Evolutionary conservation across 495 filamentous ascomycete genomes (phyloP).

Genomic region (Daldinia childiae): DNA sequence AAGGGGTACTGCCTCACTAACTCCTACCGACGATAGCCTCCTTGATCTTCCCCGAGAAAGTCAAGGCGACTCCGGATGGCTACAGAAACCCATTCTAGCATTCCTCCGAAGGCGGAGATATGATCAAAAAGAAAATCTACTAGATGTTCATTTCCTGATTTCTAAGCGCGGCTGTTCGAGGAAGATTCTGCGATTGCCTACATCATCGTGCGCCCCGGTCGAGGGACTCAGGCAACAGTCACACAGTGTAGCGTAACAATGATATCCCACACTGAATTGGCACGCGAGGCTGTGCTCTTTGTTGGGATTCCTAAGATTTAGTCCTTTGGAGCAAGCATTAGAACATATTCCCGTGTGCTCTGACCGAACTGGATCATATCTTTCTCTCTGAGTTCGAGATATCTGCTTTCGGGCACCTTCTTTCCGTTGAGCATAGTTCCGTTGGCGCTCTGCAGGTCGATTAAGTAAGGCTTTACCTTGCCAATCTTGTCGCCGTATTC

Average conservation of each 20-base stretch:
- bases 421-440: constrained; percentile 86
- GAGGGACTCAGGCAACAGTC: constrained; percentile 10
- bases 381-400: constrained; percentile 85
- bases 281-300: constrained; percentile 18
- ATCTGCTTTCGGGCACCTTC: constrained; percentile 74
- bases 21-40: constrained; percentile 45
- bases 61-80: constrained; percentile 10
- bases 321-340: constrained; percentile 71
- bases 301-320: constrained; percentile 38
- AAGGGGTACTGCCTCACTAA: constrained; percentile 38
- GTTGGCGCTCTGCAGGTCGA: constrained; percentile 94
- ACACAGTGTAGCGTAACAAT: constrained; percentile 25
- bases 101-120: constrained; percentile 5
- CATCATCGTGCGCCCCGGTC: constrained; percentile 7
- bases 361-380: constrained; percentile 89
- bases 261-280: constrained; percentile 1
- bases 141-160: not conserved
- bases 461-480: constrained; percentile 86
- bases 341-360: constrained; percentile 86
- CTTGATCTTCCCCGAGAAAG: constrained; percentile 6
- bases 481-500: constrained; percentile 86
- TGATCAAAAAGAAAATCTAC: constrained; percentile 1
- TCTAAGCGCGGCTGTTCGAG: constrained; percentile 9
- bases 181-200: constrained; percentile 12
- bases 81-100: constrained; percentile 1